Evolutionary conservation across 306 rosid genomes (phyloP), one percentile per base, ranked within the genome.

Genomic region (Fragaria iinumae): DNA sequence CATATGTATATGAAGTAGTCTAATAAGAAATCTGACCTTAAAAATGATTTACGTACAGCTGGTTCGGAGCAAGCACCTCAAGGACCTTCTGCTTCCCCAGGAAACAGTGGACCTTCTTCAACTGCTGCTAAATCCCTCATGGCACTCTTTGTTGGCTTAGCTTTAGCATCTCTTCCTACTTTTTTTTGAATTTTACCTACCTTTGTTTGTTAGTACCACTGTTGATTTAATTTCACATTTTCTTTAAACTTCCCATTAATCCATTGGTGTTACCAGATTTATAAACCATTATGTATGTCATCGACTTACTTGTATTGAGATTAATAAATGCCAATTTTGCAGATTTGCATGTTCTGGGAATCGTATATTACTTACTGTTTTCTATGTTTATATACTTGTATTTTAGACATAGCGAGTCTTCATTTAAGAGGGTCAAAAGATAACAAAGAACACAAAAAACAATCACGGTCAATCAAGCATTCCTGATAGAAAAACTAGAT

Each of bases 121-220:
- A 70, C 49, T 21, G 36, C 59, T 34, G 62, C 52, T 13, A 29
- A 55, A 38, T 77, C 69, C 47, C 39, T 41, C 32, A 32, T 72
- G 7, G 82, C 78, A 44, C 55, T 80, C 44, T 69, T 75, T 21
- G 11, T 75, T 67, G 76, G 81, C 79, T 38, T 84, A 32, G 85
- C 65, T 29, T 11, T 83, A 32, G 81, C 73, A 48, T 63, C 71
- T 39, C 73, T 76, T 68, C 72, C 81, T 23, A n/a, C 67, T 43
- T 71, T 84, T 8, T 62, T 76, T 65, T 84, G 71, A 80, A 32
- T 56, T 63, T 32, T 52, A 3, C 17, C 4, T 72, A 34, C 17
- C 36, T 32, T 3, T 3, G 23, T 73, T 55, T 80, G 21, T 38
- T 50, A 53, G 45, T 34, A 6, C 2, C 17, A 2, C 1, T 32